Evolutionary conservation across 768 basidiomycete species (phyloP).

Genomic region (Gymnopilus dilepis): DNA sequence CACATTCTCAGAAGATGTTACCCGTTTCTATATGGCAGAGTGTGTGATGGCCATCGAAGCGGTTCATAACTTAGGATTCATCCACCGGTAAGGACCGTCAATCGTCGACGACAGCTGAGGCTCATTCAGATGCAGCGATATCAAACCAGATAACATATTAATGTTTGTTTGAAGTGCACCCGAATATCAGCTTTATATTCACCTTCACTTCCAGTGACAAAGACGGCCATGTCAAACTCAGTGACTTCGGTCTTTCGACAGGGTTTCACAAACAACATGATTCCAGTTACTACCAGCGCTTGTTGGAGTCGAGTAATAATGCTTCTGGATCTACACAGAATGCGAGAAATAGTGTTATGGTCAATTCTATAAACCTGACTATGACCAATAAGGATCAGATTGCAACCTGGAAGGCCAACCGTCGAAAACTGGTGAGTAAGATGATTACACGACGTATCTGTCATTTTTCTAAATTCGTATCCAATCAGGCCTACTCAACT

Average conservation of each 20-base stretch:
- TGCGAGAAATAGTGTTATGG: slow-evolving; percentile 92
- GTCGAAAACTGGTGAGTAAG: slow-evolving; percentile 82
- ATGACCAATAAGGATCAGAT: slow-evolving; percentile 94
- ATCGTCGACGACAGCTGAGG: neutral
- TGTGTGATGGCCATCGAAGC: slow-evolving; percentile 98
- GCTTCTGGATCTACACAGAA: slow-evolving; percentile 48
- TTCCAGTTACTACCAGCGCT: slow-evolving; percentile 90
- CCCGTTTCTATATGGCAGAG: slow-evolving; percentile 98
- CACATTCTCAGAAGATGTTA: slow-evolving; percentile 97
- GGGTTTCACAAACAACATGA: slow-evolving; percentile 99
- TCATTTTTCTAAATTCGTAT: neutral
- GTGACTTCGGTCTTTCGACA: slow-evolving; percentile 98
- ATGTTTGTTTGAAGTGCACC: slow-evolving; percentile 52
- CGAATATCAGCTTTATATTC: neutral
- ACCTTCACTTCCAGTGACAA: slow-evolving; percentile 61
- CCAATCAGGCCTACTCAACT: slow-evolving; percentile 87
- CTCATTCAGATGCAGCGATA: slow-evolving; percentile 65
- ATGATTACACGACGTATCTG: slow-evolving; percentile 22
- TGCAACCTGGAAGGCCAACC: slow-evolving; percentile 98
- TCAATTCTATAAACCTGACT: slow-evolving; percentile 95
- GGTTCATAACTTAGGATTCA: slow-evolving; percentile 96
- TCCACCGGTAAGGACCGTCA: slow-evolving; percentile 74
- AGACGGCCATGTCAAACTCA: slow-evolving; percentile 95
- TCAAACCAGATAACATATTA: slow-evolving; percentile 95
- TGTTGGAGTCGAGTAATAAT: slow-evolving; percentile 72